Conservation (phyloP, 2,329 filamentous ascomycete genomes). For the Dissoconium aciculare region DNA sequence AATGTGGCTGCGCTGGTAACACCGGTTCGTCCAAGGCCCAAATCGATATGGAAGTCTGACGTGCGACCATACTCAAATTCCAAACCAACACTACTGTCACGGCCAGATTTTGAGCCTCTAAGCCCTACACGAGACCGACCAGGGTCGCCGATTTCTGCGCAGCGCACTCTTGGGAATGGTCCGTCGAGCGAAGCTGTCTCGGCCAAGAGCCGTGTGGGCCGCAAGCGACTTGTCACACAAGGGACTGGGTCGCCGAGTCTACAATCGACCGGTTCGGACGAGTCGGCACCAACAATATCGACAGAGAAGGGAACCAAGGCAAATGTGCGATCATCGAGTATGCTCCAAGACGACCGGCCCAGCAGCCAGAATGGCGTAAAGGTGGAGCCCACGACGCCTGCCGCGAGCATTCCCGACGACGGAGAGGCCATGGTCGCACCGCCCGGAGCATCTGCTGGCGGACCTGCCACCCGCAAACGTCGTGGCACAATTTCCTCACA, state of each 20-base stretch:
- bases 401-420: conserved; percentile 28
- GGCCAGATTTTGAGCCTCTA: conserved; percentile 21
- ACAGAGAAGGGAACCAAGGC: conserved; percentile 34
- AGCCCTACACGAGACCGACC: conserved; percentile 21
- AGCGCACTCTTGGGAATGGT: conserved; percentile 1
- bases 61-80: conserved; percentile 10
- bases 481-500: conserved; percentile 22
- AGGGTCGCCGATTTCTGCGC: conserved; percentile 8
- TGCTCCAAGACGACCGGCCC: conserved; percentile 26
- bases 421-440: conserved; percentile 17
- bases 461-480: conserved; percentile 19
- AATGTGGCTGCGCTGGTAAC: conserved; percentile 19
- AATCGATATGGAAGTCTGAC: conserved; percentile 20
- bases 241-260: conserved; percentile 25
- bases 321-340: conserved; percentile 25
- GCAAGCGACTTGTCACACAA: conserved; percentile 7
- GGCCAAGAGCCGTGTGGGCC: background rate
- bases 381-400: conserved; percentile 32
- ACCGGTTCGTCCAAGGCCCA: conserved; percentile 11
- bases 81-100: conserved; percentile 11
- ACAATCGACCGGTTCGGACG: conserved; percentile 33
- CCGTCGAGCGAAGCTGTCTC: background rate
- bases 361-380: conserved; percentile 29
- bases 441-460: conserved; percentile 14
- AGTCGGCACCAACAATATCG: conserved; percentile 33